Evolutionary conservation across 768 basidiomycete species (phyloP).

Genomic region (Xerocomus brunneocitrinus): DNA sequence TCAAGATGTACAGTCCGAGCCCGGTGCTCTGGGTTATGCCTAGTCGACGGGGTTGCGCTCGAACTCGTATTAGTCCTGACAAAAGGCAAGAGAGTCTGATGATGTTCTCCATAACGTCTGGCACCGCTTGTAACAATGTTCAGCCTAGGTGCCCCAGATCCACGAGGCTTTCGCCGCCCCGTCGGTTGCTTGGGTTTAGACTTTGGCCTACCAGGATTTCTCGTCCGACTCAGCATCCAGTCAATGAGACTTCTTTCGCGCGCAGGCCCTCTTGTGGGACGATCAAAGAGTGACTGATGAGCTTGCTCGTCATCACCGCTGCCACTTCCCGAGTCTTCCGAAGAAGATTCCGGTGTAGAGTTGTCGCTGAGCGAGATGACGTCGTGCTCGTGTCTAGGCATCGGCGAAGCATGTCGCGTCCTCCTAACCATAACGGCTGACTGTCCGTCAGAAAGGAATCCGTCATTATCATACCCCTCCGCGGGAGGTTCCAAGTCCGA

Average conservation of each 20-base stretch:
- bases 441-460: constrained; percentile 9
- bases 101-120: constrained; percentile 28
- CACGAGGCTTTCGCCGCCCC: constrained; percentile 10
- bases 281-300: constrained; percentile 34
- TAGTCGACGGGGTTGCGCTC: constrained; percentile 6
- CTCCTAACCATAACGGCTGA: constrained; percentile 23
- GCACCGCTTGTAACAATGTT: constrained; percentile 39
- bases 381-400: constrained; percentile 2
- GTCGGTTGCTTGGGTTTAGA: constrained; percentile 12
- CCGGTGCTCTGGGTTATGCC: constrained; percentile 5
- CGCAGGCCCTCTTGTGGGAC: constrained; percentile 19
- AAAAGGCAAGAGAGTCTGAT: constrained; percentile 41
- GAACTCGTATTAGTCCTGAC: constrained; percentile 8
- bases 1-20: constrained; percentile 7
- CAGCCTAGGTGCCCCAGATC: constrained; percentile 14
- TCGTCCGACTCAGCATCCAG: constrained; percentile 57
- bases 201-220: constrained; percentile 14
- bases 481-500: constrained; percentile 34
- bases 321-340: constrained; percentile 13
- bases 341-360: constrained; percentile 5
- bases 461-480: not conserved
- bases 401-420: constrained; percentile 9
- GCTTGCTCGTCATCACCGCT: constrained; percentile 28
- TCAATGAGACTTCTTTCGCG: constrained; percentile 55
- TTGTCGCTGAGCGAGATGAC: constrained; percentile 24